phyloP scores from a whole-genome alignment of 345 rosid species.

The Bruguiera gymnorhiza region DNA sequence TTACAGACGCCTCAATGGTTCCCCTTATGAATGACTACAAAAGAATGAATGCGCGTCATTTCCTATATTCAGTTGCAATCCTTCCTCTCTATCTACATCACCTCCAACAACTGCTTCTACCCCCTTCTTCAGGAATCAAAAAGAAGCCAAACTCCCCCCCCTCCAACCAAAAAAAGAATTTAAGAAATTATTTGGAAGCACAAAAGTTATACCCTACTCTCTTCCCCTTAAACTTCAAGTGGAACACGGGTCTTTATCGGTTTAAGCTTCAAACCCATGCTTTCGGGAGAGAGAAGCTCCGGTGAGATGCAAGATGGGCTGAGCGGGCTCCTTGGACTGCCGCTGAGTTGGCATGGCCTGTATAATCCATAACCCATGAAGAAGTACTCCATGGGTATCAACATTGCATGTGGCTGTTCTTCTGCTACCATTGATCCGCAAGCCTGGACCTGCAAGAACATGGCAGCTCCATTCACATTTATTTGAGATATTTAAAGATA shows the following conservation, averaged over 20 bases:
- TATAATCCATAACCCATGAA: constrained; percentile 33
- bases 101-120: constrained; percentile 25
- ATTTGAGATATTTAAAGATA: background rate
- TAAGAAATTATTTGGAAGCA: background rate
- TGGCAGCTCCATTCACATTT: background rate
- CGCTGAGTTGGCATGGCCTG: constrained; percentile 23
- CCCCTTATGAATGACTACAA: constrained; percentile 49
- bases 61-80: constrained; percentile 13
- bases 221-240: constrained; percentile 1
- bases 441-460: constrained; percentile 23
- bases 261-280: constrained; percentile 36
- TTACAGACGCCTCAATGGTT: constrained; percentile 28
- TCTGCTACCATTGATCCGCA: constrained; percentile 36
- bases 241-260: constrained; percentile 25
- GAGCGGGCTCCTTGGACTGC: constrained; percentile 32
- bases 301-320: constrained; percentile 32
- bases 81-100: constrained; percentile 35
- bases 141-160: background rate
- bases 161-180: background rate
- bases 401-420: constrained; percentile 34
- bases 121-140: constrained; percentile 7
- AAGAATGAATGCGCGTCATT: constrained; percentile 38
- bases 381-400: constrained; percentile 32
- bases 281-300: constrained; percentile 35
- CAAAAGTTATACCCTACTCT: background rate